Evolutionary conservation across 2,329 filamentous ascomycete genomes (phyloP).

Genomic region (Aspergillus costaricaensis): DNA sequence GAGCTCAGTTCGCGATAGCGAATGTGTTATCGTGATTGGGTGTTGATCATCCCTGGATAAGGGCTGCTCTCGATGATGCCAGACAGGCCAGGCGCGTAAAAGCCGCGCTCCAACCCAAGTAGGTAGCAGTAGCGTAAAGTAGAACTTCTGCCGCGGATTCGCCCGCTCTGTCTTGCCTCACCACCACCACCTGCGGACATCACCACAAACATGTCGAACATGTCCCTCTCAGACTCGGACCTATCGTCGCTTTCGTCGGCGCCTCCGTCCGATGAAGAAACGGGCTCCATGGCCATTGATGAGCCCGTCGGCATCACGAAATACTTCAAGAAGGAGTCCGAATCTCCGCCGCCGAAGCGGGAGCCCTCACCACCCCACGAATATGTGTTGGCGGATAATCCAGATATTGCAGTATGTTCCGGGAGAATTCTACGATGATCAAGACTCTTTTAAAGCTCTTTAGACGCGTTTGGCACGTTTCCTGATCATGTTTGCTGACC

Average conservation of each 20-base stretch:
- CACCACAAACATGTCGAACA: constrained; percentile 36
- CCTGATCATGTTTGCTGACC: constrained; percentile 37
- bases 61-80: constrained; percentile 25
- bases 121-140: constrained; percentile 27
- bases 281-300: constrained; percentile 42
- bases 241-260: constrained; percentile 61
- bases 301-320: constrained; percentile 47
- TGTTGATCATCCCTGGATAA: constrained; percentile 26
- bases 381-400: constrained; percentile 84
- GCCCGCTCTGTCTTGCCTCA: constrained; percentile 16
- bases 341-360: constrained; percentile 72
- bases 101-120: constrained; percentile 32
- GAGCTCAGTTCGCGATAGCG: constrained; percentile 5
- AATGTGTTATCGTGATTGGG: constrained; percentile 17
- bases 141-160: constrained; percentile 29
- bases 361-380: constrained; percentile 88
- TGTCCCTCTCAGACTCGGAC: constrained; percentile 58
- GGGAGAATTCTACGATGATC: constrained; percentile 40
- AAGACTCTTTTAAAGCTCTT: constrained; percentile 13
- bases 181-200: constrained; percentile 27
- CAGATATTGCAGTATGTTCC: constrained; percentile 82
- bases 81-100: constrained; percentile 34
- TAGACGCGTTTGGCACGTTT: constrained; percentile 33
- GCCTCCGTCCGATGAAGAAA: constrained; percentile 61
- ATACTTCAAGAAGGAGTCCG: constrained; percentile 50